phyloP scores from a whole-genome alignment of 345 rosid species.

The Lenwebbia sp. region DNA sequence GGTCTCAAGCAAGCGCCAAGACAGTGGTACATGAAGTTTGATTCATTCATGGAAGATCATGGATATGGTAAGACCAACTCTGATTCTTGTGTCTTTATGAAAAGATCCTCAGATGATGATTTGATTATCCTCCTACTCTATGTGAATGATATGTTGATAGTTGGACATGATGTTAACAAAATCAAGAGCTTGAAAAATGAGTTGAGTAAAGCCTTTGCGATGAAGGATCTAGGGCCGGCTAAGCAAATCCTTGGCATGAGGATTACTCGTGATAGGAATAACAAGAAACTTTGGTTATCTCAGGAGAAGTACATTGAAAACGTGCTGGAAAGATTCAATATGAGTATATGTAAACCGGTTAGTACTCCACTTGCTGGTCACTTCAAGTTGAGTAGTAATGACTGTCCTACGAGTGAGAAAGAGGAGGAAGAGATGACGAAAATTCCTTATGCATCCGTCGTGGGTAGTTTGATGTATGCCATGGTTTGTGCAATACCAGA shows the following conservation, averaged over 20 bases:
- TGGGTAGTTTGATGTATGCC: background rate
- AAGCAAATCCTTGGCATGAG: background rate
- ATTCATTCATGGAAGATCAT: background rate
- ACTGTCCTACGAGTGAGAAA: background rate
- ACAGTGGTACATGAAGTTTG: background rate
- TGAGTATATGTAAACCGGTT: no score
- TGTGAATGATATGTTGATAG: background rate
- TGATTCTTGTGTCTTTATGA: background rate
- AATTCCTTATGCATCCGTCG: background rate
- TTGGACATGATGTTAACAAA: background rate
- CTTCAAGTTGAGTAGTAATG: background rate
- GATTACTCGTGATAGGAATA: background rate
- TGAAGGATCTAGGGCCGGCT: background rate
- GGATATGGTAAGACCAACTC: background rate
- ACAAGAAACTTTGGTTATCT: background rate
- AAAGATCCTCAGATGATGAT: background rate
- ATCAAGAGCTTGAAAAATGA: background rate
- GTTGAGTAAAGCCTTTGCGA: background rate
- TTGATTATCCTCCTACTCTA: background rate
- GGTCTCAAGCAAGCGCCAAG: background rate
- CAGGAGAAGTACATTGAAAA: background rate
- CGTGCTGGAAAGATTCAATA: background rate
- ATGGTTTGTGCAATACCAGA: no score
- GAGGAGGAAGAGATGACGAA: background rate
- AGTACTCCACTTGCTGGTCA: background rate